Evolutionary conservation across 768 basidiomycete species (phyloP).

Genomic region (Trichaptum fuscoviolaceum): DNA sequence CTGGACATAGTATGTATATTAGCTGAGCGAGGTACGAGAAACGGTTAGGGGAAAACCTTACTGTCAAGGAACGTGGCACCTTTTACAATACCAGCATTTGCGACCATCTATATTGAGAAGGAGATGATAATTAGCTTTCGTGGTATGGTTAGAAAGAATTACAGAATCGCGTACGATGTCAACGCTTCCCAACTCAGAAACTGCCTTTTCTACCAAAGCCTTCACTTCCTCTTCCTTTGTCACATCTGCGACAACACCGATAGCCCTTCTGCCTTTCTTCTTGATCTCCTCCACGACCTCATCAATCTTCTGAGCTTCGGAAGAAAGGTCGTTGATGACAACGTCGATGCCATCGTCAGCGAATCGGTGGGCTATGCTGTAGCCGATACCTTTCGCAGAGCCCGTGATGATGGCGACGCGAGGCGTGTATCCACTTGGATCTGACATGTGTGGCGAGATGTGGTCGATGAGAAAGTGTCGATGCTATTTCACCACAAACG

Average conservation of each 20-base stretch:
- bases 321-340: conserved; percentile 15
- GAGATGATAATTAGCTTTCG: background rate
- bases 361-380: conserved; percentile 15
- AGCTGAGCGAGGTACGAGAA: background rate
- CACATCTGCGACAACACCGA: conserved; percentile 20
- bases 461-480: background rate
- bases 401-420: conserved; percentile 16
- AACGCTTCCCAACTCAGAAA: conserved; percentile 23
- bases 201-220: conserved; percentile 21
- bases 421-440: background rate
- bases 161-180: conserved; percentile 28
- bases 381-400: conserved; percentile 15
- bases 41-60: background rate
- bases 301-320: conserved; percentile 7
- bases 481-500: background rate
- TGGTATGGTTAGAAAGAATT: conserved; percentile 23
- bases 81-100: conserved; percentile 17
- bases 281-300: conserved; percentile 23
- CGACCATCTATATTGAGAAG: conserved; percentile 15
- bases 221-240: conserved; percentile 27
- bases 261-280: conserved; percentile 2
- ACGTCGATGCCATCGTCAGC: conserved; percentile 16
- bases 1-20: conserved; percentile 20
- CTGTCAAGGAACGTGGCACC: conserved; percentile 7
- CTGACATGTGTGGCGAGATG: background rate